phyloP scores from a whole-genome alignment of 495 filamentous ascomycete genomes.

The Talaromyces nanjingensis region DNA sequence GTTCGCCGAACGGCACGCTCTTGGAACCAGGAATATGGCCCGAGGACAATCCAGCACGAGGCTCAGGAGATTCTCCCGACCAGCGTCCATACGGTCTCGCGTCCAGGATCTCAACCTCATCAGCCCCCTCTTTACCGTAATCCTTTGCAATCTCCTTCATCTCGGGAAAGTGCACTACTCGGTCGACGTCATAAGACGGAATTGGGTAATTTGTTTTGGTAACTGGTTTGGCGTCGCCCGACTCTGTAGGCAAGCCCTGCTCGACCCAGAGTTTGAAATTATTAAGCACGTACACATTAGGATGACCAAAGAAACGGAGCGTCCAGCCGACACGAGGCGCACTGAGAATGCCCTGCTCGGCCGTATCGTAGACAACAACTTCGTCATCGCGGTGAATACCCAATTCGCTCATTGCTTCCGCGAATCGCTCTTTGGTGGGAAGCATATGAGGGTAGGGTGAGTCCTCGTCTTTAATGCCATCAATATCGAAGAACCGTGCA shows the following conservation, averaged over 20 bases:
- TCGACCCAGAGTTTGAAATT: constrained; percentile 91
- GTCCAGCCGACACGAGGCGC: constrained; percentile 94
- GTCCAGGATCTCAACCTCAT: constrained; percentile 84
- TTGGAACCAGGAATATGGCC: constrained; percentile 89
- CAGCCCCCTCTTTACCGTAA: constrained; percentile 67
- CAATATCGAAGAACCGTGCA: constrained; percentile 94
- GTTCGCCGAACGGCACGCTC: constrained; percentile 69
- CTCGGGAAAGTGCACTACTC: constrained; percentile 68
- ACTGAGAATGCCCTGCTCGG: constrained; percentile 85
- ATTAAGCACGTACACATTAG: constrained; percentile 83
- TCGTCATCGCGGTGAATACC: constrained; percentile 82
- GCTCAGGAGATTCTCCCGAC: constrained; percentile 78
- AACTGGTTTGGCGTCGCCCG: constrained; percentile 59
- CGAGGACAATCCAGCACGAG: constrained; percentile 75
- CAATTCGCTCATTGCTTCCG: constrained; percentile 77
- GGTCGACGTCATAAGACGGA: constrained; percentile 45
- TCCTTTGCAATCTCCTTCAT: constrained; percentile 70
- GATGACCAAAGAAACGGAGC: constrained; percentile 80
- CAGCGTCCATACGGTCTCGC: constrained; percentile 75
- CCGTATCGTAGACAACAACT: constrained; percentile 86
- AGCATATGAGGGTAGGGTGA: constrained; percentile 98
- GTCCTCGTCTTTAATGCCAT: constrained; percentile 76
- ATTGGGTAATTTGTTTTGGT: constrained; percentile 48
- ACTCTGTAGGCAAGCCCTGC: constrained; percentile 71
- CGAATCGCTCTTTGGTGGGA: constrained; percentile 70